Conservation (phyloP, 73 alveolate genomes). For the Blepharisma stoltei region DNA sequence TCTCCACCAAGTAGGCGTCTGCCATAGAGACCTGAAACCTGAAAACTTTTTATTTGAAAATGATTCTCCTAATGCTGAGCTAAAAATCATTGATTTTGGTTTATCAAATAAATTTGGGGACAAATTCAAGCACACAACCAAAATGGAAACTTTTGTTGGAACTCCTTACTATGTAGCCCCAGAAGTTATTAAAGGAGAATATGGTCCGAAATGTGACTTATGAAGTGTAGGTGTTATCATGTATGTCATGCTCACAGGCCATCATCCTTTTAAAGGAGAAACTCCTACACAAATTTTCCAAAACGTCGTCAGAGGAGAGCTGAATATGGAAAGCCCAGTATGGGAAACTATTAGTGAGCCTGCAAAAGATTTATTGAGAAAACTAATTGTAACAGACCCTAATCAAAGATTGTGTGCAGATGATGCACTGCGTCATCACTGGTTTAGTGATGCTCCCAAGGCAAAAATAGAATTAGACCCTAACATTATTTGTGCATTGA, state of each 20-base stretch:
- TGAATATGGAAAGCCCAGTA: background rate
- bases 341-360: slow-evolving; percentile 79
- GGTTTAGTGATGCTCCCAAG: slow-evolving; percentile 35
- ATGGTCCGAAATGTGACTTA: slow-evolving; percentile 29
- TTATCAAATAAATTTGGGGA: slow-evolving; percentile 25
- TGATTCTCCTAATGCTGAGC: background rate
- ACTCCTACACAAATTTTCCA: slow-evolving; percentile 4
- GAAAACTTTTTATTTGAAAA: slow-evolving; percentile 48
- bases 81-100: slow-evolving; percentile 39
- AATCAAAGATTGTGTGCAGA: slow-evolving; percentile 74
- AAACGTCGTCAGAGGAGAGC: background rate
- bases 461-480: too few relatives aligned
- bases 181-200: slow-evolving; percentile 34
- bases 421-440: slow-evolving; percentile 77
- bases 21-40: slow-evolving; percentile 60
- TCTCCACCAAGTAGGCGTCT: slow-evolving; percentile 43
- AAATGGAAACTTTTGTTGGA: slow-evolving; percentile 34
- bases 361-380: slow-evolving; percentile 78
- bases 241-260: slow-evolving; percentile 32
- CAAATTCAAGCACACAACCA: background rate
- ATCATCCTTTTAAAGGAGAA: slow-evolving; percentile 33
- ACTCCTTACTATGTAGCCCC: slow-evolving; percentile 47
- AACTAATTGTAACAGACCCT: slow-evolving; percentile 60
- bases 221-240: slow-evolving; percentile 38
- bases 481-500: background rate